A percentile compares a stretch with the other conserved stretches of the same genome.
Evolutionary conservation across 192 early-diverging fungal species (phyloP).

Genomic region (Kappamyces sp.): DNA sequence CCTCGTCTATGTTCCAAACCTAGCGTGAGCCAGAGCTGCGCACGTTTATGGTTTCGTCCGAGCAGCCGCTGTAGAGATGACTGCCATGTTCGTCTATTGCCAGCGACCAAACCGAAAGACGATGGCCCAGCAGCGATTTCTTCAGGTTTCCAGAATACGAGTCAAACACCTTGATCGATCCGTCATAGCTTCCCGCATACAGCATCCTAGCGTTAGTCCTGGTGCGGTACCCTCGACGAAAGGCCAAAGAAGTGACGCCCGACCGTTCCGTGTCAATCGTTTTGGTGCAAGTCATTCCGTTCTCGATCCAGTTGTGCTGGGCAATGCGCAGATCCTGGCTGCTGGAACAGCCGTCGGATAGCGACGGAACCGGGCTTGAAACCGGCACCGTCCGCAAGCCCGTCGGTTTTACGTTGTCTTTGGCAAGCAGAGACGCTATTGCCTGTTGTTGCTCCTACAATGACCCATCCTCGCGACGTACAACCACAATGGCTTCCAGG

Average conservation of each 20-base stretch:
- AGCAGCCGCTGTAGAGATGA: conserved; percentile 11
- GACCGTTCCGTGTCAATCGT: conserved; percentile 7
- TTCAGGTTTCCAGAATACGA: conserved; percentile 6
- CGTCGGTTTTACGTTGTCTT: background rate
- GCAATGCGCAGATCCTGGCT: too few relatives aligned
- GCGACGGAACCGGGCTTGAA: background rate
- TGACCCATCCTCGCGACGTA: background rate
- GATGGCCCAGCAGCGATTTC: conserved; percentile 12
- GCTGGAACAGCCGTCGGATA: too few relatives aligned
- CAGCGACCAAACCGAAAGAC: conserved; percentile 20
- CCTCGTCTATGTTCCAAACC: conserved; percentile 14
- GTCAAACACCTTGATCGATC: conserved; percentile 15
- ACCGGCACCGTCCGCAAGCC: background rate
- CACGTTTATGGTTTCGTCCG: conserved; percentile 16
- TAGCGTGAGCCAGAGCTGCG: too few relatives aligned
- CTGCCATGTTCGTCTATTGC: conserved; percentile 1
- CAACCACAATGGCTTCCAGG: conserved; percentile 9
- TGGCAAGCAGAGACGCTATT: background rate
- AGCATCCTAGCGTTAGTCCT: background rate
- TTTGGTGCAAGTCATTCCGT: conserved; percentile 3
- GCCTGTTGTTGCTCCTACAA: too few relatives aligned
- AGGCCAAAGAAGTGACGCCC: conserved; percentile 15
- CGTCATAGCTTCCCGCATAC: conserved; percentile 21
- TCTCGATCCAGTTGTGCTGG: conserved; percentile 15
- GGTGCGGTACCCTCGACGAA: background rate